Evolutionary conservation across 2,329 filamentous ascomycete species (phyloP).

Genomic region (Grosmannia huntii): DNA sequence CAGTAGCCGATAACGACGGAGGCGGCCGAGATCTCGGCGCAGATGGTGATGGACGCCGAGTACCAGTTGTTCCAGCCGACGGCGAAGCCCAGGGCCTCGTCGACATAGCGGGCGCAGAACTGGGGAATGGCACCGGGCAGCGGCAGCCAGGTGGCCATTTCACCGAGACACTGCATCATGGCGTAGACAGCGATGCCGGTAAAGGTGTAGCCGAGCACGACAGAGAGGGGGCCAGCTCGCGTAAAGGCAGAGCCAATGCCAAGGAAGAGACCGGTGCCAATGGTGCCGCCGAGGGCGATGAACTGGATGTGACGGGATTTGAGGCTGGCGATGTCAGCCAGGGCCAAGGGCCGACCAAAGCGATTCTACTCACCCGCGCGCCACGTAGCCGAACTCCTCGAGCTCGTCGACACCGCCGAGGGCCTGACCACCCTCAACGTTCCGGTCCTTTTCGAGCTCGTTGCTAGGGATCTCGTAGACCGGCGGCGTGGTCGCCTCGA

Average conservation of each 20-base stretch:
- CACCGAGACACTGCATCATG: conserved; percentile 31
- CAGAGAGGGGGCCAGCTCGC: conserved; percentile 28
- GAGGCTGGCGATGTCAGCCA: conserved; percentile 12
- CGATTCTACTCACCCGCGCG: conserved; percentile 6
- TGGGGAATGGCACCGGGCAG: conserved; percentile 39
- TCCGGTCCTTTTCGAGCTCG: conserved; percentile 3
- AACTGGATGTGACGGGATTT: conserved; percentile 33
- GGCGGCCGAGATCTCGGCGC: conserved; percentile 29
- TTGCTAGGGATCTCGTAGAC: conserved; percentile 4
- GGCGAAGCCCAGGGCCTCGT: conserved; percentile 33
- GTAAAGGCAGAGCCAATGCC: conserved; percentile 30
- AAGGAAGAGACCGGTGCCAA: conserved; percentile 36
- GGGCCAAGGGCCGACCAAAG: neutral
- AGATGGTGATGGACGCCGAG: conserved; percentile 34
- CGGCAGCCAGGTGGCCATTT: conserved; percentile 50
- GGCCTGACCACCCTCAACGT: conserved; percentile 3
- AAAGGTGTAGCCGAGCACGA: conserved; percentile 28
- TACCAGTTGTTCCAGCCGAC: conserved; percentile 41
- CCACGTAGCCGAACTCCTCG: conserved; percentile 11
- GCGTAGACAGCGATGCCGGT: conserved; percentile 32
- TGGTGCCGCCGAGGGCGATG: conserved; percentile 34
- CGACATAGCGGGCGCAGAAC: conserved; percentile 35
- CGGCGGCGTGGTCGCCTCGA: conserved; percentile 7
- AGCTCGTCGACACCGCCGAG: conserved; percentile 7
- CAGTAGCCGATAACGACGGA: conserved; percentile 35